These are phyloP conservation scores for Cephaloascus albidus DNA, from an alignment of 805 yeast genomes.

Conservation along the genomic window DNA sequence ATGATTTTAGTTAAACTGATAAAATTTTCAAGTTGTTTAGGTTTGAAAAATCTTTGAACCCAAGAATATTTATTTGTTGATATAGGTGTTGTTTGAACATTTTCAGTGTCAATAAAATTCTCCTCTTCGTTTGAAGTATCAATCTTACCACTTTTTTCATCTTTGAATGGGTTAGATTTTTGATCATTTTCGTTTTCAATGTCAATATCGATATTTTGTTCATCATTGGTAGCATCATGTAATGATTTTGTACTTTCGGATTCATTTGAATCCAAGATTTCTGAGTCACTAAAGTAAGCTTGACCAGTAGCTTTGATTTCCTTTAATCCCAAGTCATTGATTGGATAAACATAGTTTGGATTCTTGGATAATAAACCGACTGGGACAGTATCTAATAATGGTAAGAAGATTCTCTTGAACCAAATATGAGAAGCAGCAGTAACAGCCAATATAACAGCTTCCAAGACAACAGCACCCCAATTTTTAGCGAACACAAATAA, in stretches of 20 bases:
- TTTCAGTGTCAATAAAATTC: not conserved
- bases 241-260: not conserved
- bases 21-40: constrained; percentile 22
- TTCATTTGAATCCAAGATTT: not conserved
- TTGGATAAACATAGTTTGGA: constrained; percentile 41
- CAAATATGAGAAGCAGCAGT: constrained; percentile 54
- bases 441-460: constrained; percentile 46
- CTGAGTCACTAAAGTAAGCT: constrained; percentile 28
- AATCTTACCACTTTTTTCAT: not conserved
- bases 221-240: not conserved
- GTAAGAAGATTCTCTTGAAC: constrained; percentile 48
- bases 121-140: not conserved
- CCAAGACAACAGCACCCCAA: constrained; percentile 72
- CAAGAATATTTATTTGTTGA: constrained; percentile 7
- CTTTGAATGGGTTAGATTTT: not conserved
- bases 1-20: constrained; percentile 16
- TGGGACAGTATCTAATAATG: constrained; percentile 63
- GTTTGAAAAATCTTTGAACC: constrained; percentile 25
- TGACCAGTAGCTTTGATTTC: constrained; percentile 49
- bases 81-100: not conserved
- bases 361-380: constrained; percentile 48
- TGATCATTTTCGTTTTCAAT: not conserved
- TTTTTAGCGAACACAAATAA: constrained; percentile 69
- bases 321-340: constrained; percentile 51
- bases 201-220: not conserved